A percentile compares a stretch with the other conserved stretches of the same genome.
Evolutionary conservation across 2,329 filamentous ascomycete genomes (phyloP).

Genomic region (Zasmidium citrigriseum): DNA sequence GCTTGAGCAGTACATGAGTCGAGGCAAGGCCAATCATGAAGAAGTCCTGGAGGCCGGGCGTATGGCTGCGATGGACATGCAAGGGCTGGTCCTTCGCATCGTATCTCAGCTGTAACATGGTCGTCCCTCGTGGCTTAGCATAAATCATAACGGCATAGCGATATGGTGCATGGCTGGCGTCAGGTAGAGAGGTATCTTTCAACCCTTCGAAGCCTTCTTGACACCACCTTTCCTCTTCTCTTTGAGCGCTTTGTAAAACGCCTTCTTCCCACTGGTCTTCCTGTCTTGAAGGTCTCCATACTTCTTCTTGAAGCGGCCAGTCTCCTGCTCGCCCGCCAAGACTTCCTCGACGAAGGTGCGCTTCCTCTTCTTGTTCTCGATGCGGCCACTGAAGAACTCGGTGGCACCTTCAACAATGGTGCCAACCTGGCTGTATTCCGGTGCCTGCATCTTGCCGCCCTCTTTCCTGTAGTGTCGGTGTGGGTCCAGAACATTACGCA

Average conservation of each 20-base stretch:
- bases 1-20: constrained; percentile 56
- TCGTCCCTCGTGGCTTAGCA: constrained; percentile 2
- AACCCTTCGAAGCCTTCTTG: constrained; percentile 35
- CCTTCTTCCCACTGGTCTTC: constrained; percentile 87
- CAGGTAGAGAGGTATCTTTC: constrained; percentile 16
- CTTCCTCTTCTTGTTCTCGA: constrained; percentile 86
- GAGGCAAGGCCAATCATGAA: constrained; percentile 64
- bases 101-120: constrained; percentile 43
- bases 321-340: constrained; percentile 65
- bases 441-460: constrained; percentile 66
- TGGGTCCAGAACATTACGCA: constrained; percentile 85
- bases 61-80: constrained; percentile 63
- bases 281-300: constrained; percentile 80
- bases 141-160: constrained; percentile 5
- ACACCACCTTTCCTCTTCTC: constrained; percentile 50
- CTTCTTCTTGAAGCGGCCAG: constrained; percentile 78
- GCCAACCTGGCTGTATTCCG: constrained; percentile 85
- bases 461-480: constrained; percentile 93
- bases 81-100: constrained; percentile 52
- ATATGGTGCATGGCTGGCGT: constrained; percentile 3
- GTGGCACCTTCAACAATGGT: constrained; percentile 86
- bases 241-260: constrained; percentile 80
- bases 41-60: constrained; percentile 65
- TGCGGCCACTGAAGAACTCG: constrained; percentile 78
- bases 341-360: constrained; percentile 84